Conservation (phyloP, 1,139 yeast species). For the Hyphopichia fennica region DNA sequence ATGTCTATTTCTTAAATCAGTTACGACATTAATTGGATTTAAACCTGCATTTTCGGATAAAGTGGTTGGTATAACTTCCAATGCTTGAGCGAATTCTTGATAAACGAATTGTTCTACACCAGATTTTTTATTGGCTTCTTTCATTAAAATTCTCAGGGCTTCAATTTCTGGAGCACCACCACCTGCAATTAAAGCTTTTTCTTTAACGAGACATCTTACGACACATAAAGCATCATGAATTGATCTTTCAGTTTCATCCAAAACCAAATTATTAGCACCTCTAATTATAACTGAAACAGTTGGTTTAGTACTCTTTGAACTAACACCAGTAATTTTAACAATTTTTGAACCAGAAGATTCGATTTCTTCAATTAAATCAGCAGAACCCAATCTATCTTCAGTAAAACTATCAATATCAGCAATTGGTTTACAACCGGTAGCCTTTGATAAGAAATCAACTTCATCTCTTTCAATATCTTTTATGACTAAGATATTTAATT, state of each 20-base stretch:
- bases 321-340: conserved; percentile 85
- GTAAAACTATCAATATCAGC: conserved; percentile 92
- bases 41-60: conserved; percentile 97
- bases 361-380: conserved; percentile 89
- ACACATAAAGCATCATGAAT: conserved; percentile 97
- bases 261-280: conserved; percentile 87
- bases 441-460: conserved; percentile 87
- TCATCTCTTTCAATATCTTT: conserved; percentile 97
- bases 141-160: conserved; percentile 75
- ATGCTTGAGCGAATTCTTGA: conserved; percentile 93
- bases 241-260: conserved; percentile 96
- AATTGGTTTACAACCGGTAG: conserved; percentile 92
- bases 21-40: conserved; percentile 90
- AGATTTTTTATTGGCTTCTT: conserved; percentile 73
- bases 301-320: conserved; percentile 56
- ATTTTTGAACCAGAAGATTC: conserved; percentile 93
- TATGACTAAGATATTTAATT: conserved; percentile 88
- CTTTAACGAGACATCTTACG: conserved; percentile 90
- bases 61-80: conserved; percentile 95
- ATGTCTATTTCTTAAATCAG: conserved; percentile 90
- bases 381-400: conserved; percentile 89
- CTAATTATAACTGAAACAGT: conserved; percentile 91
- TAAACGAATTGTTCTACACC: conserved; percentile 96
- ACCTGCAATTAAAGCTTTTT: conserved; percentile 93
- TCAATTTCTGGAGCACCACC: conserved; percentile 99